Conservation (phyloP, 257 asterid species). For the Ballota nigra region DNA sequence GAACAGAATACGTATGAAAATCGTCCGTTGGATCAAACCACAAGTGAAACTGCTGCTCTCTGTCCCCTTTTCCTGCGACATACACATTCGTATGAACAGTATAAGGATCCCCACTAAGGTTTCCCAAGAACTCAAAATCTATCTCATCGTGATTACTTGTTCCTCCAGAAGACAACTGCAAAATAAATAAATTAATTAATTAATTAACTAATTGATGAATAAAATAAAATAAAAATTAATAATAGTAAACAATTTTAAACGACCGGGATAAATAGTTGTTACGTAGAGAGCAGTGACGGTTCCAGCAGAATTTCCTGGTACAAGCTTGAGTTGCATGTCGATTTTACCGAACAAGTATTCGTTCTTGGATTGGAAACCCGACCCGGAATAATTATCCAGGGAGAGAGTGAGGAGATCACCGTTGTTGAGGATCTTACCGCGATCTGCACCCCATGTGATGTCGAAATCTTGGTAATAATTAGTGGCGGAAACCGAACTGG, state of each 20-base stretch:
- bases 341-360: constrained; percentile 40
- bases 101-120: constrained; percentile 38
- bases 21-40: constrained; percentile 57
- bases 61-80: constrained; percentile 42
- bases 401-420: constrained; percentile 48
- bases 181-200: neutral
- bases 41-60: constrained; percentile 50
- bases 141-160: constrained; percentile 39
- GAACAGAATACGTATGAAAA: constrained; percentile 40
- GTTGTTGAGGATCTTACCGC: constrained; percentile 42
- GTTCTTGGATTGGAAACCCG: constrained; percentile 49
- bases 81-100: constrained; percentile 48
- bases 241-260: too few relatives aligned
- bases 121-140: constrained; percentile 34
- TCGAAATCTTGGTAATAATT: constrained; percentile 45
- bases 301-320: constrained; percentile 61
- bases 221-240: too few relatives aligned
- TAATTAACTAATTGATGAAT: too few relatives aligned
- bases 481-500: neutral
- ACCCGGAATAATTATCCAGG: constrained; percentile 45
- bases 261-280: too few relatives aligned
- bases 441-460: constrained; percentile 46
- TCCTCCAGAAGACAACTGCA: constrained; percentile 46
- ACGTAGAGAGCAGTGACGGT: constrained; percentile 61
- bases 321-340: constrained; percentile 43